Evolutionary conservation across 768 basidiomycete genomes (phyloP).

Genomic region (Amanita phalloides): DNA sequence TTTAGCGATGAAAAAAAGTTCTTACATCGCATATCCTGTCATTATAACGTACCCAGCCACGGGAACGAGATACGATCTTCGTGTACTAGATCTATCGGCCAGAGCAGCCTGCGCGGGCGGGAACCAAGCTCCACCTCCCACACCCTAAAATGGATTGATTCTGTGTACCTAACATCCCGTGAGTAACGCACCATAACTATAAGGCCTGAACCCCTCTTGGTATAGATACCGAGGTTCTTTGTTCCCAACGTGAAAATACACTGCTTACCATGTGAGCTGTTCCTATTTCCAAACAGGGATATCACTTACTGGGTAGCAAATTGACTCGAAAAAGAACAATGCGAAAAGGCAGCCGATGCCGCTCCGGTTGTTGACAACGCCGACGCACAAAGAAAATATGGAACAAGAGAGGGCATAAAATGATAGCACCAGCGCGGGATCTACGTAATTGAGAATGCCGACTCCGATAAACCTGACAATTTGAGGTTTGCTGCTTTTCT

Average conservation of each 20-base stretch:
- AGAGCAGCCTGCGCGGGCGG: constrained; percentile 49
- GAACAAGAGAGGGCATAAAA: constrained; percentile 42
- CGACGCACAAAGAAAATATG: constrained; percentile 39
- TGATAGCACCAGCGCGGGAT: constrained; percentile 52
- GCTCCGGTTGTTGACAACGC: constrained; percentile 37
- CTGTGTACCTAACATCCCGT: constrained; percentile 6
- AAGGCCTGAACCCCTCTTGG: constrained; percentile 50
- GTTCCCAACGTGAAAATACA: constrained; percentile 59
- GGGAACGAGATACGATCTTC: constrained; percentile 50
- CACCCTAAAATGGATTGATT: constrained; percentile 20
- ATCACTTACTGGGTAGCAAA: constrained; percentile 49
- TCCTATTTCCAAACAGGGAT: not conserved
- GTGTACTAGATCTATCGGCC: constrained; percentile 37
- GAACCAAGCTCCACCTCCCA: constrained; percentile 63
- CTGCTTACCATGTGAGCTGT: constrained; percentile 11
- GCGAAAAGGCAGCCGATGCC: constrained; percentile 53
- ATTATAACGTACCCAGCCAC: constrained; percentile 48
- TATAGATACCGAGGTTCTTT: constrained; percentile 50
- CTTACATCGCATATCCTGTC: constrained; percentile 47
- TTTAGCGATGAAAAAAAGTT: constrained; percentile 6
- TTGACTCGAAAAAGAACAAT: constrained; percentile 69
- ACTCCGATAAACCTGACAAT: constrained; percentile 47
- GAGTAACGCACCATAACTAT: constrained; percentile 44
- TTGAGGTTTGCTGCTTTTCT: not conserved
- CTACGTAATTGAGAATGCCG: constrained; percentile 46